Evolutionary conservation across 352 stramenopile species (phyloP).

Genomic region (Phytopythium sindhum): DNA sequence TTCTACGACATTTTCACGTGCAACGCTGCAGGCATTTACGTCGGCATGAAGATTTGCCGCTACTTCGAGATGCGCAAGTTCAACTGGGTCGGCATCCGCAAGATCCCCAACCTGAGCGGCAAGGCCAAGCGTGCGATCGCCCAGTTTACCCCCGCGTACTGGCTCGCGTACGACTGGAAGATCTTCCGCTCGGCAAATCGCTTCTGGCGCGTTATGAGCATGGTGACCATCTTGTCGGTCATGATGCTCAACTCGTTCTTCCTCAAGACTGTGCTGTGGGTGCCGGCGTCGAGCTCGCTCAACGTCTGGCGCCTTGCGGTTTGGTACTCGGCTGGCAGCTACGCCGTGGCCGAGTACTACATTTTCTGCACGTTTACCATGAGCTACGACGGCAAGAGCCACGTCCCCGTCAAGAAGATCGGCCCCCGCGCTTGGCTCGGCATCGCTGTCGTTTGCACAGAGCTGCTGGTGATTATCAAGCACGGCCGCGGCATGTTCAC

Average conservation of each 20-base stretch:
- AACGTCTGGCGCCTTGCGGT: conserved; percentile 79
- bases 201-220: conserved; percentile 88
- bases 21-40: conserved; percentile 91
- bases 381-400: conserved; percentile 42
- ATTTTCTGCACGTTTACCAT: conserved; percentile 88
- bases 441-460: conserved; percentile 69
- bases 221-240: conserved; percentile 89
- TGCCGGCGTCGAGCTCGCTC: conserved; percentile 76
- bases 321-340: conserved; percentile 86
- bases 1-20: conserved; percentile 93
- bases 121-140: conserved; percentile 79
- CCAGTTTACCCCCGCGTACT: conserved; percentile 90
- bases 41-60: conserved; percentile 83
- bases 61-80: conserved; percentile 89
- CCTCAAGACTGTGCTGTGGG: conserved; percentile 91
- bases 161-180: conserved; percentile 92
- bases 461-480: conserved; percentile 82
- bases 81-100: conserved; percentile 87
- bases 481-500: conserved; percentile 87
- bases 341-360: conserved; percentile 88
- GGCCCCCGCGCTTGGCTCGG: conserved; percentile 80
- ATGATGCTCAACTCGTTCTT: conserved; percentile 97
- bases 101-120: conserved; percentile 75
- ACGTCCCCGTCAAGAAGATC: conserved; percentile 75
- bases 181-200: conserved; percentile 90